These are phyloP conservation scores for Psophocarpus tetragonolobus DNA, from an alignment of 306 rosid species.

Conservation along the genomic window DNA sequence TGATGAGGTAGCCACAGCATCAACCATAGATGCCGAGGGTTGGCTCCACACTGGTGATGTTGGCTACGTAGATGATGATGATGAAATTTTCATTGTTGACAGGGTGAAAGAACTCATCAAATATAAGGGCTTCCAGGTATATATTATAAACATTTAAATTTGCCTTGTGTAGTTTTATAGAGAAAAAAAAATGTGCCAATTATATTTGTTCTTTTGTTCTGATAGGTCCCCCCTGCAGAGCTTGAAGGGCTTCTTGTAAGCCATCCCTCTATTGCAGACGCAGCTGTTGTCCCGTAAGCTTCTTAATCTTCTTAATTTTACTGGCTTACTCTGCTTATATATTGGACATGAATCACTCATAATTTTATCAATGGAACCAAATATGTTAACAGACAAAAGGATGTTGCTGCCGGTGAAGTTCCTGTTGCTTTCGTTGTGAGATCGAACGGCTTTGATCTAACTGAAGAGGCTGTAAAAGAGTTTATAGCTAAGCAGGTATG, in stretches of 20 bases:
- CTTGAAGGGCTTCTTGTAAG: constrained; percentile 78
- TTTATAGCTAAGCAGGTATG: constrained; percentile 78
- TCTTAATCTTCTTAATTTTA: not conserved
- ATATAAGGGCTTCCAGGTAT: constrained; percentile 92
- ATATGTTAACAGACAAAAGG: constrained; percentile 62
- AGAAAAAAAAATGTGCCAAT: not conserved
- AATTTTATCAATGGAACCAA: not conserved
- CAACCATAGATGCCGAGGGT: constrained; percentile 71
- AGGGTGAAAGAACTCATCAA: constrained; percentile 90
- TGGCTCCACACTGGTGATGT: constrained; percentile 95
- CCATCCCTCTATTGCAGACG: constrained; percentile 84
- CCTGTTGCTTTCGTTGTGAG: constrained; percentile 89
- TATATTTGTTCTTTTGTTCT: not conserved
- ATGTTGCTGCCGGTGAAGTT: constrained; percentile 85
- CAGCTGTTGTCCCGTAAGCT: constrained; percentile 94
- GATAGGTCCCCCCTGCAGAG: constrained; percentile 93
- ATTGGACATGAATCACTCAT: not conserved
- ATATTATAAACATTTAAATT: not conserved
- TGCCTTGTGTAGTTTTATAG: not conserved
- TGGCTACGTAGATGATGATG: constrained; percentile 76
- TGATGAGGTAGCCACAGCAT: constrained; percentile 60
- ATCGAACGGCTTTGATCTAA: constrained; percentile 53
- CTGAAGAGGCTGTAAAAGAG: constrained; percentile 71
- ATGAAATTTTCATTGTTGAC: constrained; percentile 83
- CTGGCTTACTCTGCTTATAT: not conserved